Evolutionary conservation across 2,329 filamentous ascomycete species (phyloP).

Genomic region (Aspergillus versicolor): DNA sequence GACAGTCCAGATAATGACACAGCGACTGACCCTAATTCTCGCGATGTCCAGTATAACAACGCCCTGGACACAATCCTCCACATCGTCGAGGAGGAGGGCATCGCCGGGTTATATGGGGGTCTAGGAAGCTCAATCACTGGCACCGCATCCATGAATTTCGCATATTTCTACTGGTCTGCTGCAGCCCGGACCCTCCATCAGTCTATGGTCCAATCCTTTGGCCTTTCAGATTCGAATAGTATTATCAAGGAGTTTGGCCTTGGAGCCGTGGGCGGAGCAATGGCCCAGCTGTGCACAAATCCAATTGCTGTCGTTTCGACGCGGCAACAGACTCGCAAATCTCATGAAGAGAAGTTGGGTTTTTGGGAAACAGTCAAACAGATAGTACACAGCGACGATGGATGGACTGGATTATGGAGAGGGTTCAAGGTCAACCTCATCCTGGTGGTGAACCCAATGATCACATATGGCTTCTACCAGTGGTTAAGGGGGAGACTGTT

Average conservation of each 20-base stretch:
- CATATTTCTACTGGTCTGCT: not conserved
- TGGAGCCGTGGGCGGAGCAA: not conserved
- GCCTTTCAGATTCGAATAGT: not conserved
- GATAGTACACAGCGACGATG: not conserved
- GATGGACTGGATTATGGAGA: not conserved
- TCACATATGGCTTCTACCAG: not conserved
- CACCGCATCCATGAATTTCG: not conserved
- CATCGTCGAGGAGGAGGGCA: not conserved
- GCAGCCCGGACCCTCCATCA: not conserved
- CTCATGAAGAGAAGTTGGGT: not conserved
- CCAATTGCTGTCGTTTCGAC: not conserved
- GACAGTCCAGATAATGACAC: not conserved
- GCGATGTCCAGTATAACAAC: not conserved
- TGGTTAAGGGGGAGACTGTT: not conserved
- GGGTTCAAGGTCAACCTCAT: not conserved
- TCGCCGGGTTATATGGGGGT: not conserved
- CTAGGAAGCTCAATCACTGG: not conserved
- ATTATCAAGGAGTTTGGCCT: not conserved
- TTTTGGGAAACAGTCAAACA: not conserved
- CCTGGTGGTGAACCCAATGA: not conserved
- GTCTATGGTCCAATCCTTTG: not conserved
- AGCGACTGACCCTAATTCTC: not conserved
- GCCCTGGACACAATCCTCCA: not conserved
- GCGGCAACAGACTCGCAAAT: not conserved
- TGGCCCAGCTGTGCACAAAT: not conserved